Percentiles rank a stretch among this genome's conserved stretches.
These are phyloP conservation scores for Thamnidium elegans DNA, from an alignment of 192 early-diverging fungal species.

Conservation along the genomic window DNA sequence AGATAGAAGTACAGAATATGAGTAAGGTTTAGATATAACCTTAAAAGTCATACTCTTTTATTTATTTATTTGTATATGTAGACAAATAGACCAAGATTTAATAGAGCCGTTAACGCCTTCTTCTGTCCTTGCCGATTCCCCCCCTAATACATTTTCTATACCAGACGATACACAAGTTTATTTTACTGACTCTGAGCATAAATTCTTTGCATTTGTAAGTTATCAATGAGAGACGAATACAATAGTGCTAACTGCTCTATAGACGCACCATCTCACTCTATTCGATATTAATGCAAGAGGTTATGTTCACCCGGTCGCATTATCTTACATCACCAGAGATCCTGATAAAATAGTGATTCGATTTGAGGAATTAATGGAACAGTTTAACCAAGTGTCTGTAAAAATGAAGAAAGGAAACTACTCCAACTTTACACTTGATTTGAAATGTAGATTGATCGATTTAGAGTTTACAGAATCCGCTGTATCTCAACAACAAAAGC, in stretches of 20 bases:
- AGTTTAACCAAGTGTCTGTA: conserved; percentile 42
- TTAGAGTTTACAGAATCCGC: conserved; percentile 39
- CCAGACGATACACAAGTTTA: conserved; percentile 55
- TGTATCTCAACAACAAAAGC: neutral
- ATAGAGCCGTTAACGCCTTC: neutral
- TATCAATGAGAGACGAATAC: neutral
- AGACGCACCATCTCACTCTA: conserved; percentile 52
- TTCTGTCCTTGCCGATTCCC: neutral
- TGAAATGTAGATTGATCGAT: conserved; percentile 45
- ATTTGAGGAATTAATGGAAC: conserved; percentile 42
- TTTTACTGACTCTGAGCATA: conserved; percentile 43
- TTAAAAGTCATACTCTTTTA: neutral
- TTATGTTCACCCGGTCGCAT: conserved; percentile 48
- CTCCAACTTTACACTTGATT: conserved; percentile 45
- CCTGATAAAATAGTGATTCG: conserved; percentile 44
- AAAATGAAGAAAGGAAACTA: conserved; percentile 52
- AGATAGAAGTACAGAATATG: conserved; percentile 33
- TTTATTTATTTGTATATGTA: neutral
- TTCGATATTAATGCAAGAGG: conserved; percentile 55
- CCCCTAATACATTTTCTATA: conserved; percentile 34
- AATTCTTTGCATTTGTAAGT: conserved; percentile 53
- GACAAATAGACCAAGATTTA: conserved; percentile 11
- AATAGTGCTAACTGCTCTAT: conserved; percentile 3
- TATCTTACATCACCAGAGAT: conserved; percentile 49
- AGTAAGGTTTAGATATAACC: conserved; percentile 10